Conservation (phyloP, 1,284 basidiomycete species). For the Puccinia coronata region DNA sequence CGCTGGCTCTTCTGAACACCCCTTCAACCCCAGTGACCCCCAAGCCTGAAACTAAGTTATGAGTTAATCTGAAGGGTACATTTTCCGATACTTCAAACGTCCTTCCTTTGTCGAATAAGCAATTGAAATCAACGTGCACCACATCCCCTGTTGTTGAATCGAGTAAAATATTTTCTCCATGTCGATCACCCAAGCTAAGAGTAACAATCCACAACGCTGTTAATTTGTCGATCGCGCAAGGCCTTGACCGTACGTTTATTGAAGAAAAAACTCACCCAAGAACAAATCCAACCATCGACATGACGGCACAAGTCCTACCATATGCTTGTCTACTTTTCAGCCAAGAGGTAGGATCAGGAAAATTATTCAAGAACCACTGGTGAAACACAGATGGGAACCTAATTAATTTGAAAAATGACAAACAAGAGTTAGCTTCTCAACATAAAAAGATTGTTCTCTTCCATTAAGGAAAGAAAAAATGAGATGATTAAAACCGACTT, state of each 20-base stretch:
- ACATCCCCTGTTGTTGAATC: conserved; percentile 86
- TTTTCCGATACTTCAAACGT: conserved; percentile 85
- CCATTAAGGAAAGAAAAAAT: too few relatives aligned
- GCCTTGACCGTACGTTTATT: conserved; percentile 21
- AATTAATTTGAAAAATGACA: not conserved
- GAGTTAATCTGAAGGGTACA: conserved; percentile 93
- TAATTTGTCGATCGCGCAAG: not conserved
- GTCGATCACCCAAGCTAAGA: conserved; percentile 86
- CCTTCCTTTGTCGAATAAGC: conserved; percentile 94
- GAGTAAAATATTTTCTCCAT: conserved; percentile 94
- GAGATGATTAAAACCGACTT: conserved; percentile 60
- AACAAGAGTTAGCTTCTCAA: not conserved
- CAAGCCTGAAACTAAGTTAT: conserved; percentile 88
- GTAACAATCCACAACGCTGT: not conserved
- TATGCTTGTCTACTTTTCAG: conserved; percentile 82
- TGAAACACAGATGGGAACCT: conserved; percentile 86
- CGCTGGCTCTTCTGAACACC: conserved; percentile 86
- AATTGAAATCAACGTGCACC: conserved; percentile 98
- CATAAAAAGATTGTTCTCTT: too few relatives aligned
- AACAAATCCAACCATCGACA: conserved; percentile 98
- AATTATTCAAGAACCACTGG: conserved; percentile 95
- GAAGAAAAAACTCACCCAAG: conserved; percentile 69
- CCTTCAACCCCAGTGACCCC: conserved; percentile 95
- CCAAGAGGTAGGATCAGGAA: conserved; percentile 96
- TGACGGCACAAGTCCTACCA: conserved; percentile 87